Evolutionary conservation across 202 grass and related monocot species (phyloP).

Genomic region (Saccharum hybrid): DNA sequence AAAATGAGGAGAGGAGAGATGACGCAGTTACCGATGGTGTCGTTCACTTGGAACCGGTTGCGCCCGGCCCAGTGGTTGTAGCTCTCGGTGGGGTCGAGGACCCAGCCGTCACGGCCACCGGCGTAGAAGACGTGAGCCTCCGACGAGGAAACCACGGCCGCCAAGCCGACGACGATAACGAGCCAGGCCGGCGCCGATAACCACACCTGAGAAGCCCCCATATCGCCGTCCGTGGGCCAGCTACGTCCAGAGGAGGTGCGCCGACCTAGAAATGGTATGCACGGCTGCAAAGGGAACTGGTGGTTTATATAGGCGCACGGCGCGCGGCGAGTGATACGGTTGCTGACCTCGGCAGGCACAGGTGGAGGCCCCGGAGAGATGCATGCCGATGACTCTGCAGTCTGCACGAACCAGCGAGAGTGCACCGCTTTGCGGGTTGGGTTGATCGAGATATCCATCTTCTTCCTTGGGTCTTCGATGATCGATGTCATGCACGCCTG

Average conservation of each 20-base stretch:
- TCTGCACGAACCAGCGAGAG: not conserved
- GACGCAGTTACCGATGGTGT: constrained; percentile 59
- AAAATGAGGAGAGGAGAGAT: no score
- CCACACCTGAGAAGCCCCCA: constrained; percentile 1
- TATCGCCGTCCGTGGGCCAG: not conserved
- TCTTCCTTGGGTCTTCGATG: not conserved
- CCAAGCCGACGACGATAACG: constrained; percentile 32
- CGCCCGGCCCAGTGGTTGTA: constrained; percentile 74
- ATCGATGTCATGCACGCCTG: constrained; percentile 4
- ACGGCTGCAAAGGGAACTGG: not conserved
- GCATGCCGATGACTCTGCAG: not conserved
- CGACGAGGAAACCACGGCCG: constrained; percentile 42
- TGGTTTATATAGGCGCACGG: constrained; percentile 1
- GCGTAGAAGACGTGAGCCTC: constrained; percentile 72
- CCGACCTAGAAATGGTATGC: not conserved
- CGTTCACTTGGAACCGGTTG: constrained; percentile 82
- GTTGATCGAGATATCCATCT: not conserved
- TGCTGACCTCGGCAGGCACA: constrained; percentile 42
- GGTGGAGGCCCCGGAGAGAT: constrained; percentile 32
- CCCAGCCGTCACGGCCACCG: constrained; percentile 79
- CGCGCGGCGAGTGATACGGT: not conserved
- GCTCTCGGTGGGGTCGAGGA: constrained; percentile 67
- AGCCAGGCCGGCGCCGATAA: not conserved
- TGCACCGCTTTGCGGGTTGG: constrained; percentile 3
- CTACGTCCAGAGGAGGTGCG: not conserved